These are phyloP conservation scores for Gynandropsis gynandra DNA, from an alignment of 345 rosid species.

Conservation along the genomic window DNA sequence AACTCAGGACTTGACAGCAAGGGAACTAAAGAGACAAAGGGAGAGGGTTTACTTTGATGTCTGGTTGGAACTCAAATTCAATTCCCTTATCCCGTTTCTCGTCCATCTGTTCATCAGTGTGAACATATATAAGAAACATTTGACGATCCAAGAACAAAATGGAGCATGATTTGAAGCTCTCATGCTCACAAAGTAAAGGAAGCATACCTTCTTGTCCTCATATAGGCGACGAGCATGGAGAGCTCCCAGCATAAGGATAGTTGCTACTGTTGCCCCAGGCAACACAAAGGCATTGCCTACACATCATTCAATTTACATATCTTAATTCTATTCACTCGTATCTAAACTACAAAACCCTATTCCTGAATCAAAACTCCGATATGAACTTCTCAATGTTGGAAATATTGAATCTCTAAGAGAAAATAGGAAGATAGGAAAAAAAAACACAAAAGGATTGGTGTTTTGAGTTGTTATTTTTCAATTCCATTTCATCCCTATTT, in stretches of 20 bases:
- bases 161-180: not conserved
- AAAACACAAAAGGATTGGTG: no score
- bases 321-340: not conserved
- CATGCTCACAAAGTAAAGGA: not conserved
- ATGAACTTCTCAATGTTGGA: no score
- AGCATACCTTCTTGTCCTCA: conserved; percentile 69
- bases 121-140: conserved; percentile 5
- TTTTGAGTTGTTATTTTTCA: no score
- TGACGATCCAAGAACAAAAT: not conserved
- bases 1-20: conserved; percentile 4
- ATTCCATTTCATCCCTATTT: no score
- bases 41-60: conserved; percentile 46
- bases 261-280: conserved; percentile 89
- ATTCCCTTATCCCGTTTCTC: conserved; percentile 77
- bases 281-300: conserved; percentile 63
- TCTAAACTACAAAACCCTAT: conserved; percentile 12
- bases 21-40: not conserved
- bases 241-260: conserved; percentile 89
- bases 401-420: no score
- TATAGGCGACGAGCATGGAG: conserved; percentile 93
- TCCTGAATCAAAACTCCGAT: no score
- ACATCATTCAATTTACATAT: not conserved
- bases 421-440: no score
- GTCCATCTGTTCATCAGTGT: conserved; percentile 45
- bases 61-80: conserved; percentile 74